These are phyloP conservation scores for Trichoderma erinaceum DNA, from an alignment of 495 filamentous ascomycete genomes.

Conservation along the genomic window DNA sequence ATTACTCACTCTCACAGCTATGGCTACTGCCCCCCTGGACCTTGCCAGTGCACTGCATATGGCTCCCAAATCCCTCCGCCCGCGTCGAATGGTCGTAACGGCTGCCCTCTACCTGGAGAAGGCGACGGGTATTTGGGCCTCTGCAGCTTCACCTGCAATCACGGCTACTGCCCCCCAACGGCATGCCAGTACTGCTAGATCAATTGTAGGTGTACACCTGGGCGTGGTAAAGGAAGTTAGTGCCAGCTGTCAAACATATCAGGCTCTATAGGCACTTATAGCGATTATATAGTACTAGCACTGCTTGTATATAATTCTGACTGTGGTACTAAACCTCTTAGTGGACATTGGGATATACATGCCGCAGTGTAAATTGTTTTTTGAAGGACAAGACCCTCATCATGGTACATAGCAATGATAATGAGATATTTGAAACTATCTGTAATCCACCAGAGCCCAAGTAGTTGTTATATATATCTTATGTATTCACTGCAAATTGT, in stretches of 20 bases:
- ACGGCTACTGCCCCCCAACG: not conserved
- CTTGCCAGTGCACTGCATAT: not conserved
- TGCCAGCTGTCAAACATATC: not conserved
- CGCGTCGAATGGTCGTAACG: not conserved
- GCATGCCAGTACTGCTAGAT: not conserved
- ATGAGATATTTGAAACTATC: no score
- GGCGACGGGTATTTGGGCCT: not conserved
- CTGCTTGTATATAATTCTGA: no score
- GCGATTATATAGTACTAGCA: no score
- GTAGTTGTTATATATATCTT: no score
- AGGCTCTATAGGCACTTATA: no score
- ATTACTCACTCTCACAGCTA: not conserved
- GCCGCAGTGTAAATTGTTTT: no score
- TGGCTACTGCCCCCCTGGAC: constrained; percentile 3
- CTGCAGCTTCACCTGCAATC: not conserved
- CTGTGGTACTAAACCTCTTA: no score
- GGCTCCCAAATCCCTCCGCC: not conserved
- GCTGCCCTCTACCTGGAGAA: constrained; percentile 1
- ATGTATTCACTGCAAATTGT: no score
- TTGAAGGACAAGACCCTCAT: no score
- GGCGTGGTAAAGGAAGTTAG: not conserved
- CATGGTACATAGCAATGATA: no score
- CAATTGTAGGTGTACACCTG: not conserved
- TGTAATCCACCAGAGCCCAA: no score
- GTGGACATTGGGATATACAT: no score